Evolutionary conservation across 257 asterid species (phyloP), one percentile per base, ranked within the genome.

Genomic region (Coffea canephora): DNA sequence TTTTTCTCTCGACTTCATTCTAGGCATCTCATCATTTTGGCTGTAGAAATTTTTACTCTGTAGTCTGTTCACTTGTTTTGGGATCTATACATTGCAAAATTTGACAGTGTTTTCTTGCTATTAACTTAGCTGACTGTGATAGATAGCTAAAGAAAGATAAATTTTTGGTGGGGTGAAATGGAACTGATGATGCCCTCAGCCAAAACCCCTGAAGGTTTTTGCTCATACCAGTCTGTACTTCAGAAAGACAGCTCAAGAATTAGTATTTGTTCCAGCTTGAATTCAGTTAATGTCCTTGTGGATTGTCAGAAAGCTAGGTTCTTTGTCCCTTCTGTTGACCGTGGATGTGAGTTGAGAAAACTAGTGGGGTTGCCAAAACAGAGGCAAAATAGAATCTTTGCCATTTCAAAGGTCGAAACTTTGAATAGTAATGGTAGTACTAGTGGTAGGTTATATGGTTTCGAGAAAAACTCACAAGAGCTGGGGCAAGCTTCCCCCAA

Each of bases 131-230:
- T 50, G 5, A 36, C 36, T 45, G 65, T 27, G 68, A 5, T 79
- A 43, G 6, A 59, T 79, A 23, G 62, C n/a, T 72, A 9, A 25
- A 39, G 43, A 69, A 71, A 71, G 77, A 55, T 54, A 25, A 19
- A 18, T 23, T 71, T 57, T 31, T 75, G 65, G n/a, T 66, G 74
- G 65, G 70, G 67, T 27, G 23, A 43, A 31, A 92, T 94, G 98
- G 97, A 89, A 55, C 69, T 89, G 80, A 85, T 78, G 77, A 85
- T 87, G 65, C 91, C 95, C 27, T 59, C 86, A 54, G 89, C 82
- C 78, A 91, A 88, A 74, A 83, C 84, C 84, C 90, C 69, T 75
- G 91, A 86, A n/a, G 80, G 86, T 74, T 77, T 89, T 82, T 85
- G 82, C 84, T 86, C 87, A 12, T 85, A 85, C 81, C 82, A 83